Evolutionary conservation across 2,329 filamentous ascomycete genomes (phyloP).

Genomic region (Apiospora arundinis): DNA sequence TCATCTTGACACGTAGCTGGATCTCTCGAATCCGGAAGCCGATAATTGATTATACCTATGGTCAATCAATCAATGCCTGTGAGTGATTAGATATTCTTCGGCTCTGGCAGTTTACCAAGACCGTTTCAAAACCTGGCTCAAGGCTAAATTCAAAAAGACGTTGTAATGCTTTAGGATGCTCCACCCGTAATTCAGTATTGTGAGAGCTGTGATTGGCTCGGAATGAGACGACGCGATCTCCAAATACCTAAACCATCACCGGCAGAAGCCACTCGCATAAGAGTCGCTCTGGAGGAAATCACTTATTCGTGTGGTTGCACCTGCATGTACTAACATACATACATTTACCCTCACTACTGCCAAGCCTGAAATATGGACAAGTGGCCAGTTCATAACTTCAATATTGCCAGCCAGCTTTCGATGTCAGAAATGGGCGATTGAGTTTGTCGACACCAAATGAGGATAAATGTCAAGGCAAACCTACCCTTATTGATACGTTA

Average conservation of each 20-base stretch:
- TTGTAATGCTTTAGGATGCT: slow-evolving; percentile 1
- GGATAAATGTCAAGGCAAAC: not conserved
- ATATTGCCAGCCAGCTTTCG: not conserved
- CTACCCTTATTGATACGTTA: not conserved
- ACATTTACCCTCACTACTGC: not conserved
- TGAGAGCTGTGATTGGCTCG: not conserved
- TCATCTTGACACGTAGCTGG: slow-evolving; percentile 20
- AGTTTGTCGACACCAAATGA: not conserved
- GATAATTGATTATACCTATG: not conserved
- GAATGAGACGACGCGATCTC: slow-evolving; percentile 15
- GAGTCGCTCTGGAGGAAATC: not conserved
- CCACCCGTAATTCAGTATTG: not conserved
- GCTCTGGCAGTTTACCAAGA: slow-evolving; percentile 6
- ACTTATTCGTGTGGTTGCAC: slow-evolving; percentile 15
- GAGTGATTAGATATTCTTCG: not conserved
- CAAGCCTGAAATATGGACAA: not conserved
- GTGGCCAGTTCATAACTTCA: not conserved
- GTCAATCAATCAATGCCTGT: not conserved
- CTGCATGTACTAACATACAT: not conserved
- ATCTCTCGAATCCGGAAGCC: not conserved
- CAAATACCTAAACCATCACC: slow-evolving; percentile 14
- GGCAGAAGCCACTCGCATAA: slow-evolving; percentile 10
- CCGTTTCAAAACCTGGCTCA: not conserved
- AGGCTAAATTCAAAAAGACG: slow-evolving; percentile 22
- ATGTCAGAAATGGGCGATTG: not conserved